phyloP scores from a whole-genome alignment of 257 asterid genomes.

The Solanum chiquidenum region DNA sequence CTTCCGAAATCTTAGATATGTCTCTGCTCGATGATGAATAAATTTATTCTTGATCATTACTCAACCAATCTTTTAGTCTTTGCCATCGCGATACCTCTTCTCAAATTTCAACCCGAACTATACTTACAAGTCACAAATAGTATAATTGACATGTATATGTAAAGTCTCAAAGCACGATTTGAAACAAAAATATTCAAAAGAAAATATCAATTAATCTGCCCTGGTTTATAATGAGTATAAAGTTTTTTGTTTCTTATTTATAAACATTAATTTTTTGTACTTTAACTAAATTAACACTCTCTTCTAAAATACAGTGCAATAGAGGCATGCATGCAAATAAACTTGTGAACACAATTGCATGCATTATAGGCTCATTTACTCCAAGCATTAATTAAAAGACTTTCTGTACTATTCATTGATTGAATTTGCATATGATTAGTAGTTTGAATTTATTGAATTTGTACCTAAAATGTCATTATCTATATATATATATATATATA shows the following conservation, averaged over 20 bases:
- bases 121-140: too few species aligned
- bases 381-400: conserved; percentile 15
- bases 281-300: not conserved
- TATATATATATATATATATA: too few species aligned
- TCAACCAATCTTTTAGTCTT: too few species aligned
- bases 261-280: not conserved
- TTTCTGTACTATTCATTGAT: conserved; percentile 13
- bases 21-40: too few species aligned
- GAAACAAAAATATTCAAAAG: too few species aligned
- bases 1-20: too few species aligned
- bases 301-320: not conserved
- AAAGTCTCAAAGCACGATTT: too few species aligned
- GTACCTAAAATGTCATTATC: not conserved
- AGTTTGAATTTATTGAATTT: conserved; percentile 15
- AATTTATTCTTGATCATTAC: too few species aligned
- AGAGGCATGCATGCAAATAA: not conserved
- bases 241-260: not conserved
- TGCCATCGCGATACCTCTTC: too few species aligned
- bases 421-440: conserved; percentile 22
- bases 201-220: too few species aligned
- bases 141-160: too few species aligned
- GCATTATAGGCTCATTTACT: not conserved
- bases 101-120: too few species aligned
- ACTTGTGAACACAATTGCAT: not conserved
- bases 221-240: not conserved